A percentile compares a stretch with the other conserved stretches of the same genome.
Conservation (phyloP, 176 grass and related monocot species). For the Saccharum spontaneum region DNA sequence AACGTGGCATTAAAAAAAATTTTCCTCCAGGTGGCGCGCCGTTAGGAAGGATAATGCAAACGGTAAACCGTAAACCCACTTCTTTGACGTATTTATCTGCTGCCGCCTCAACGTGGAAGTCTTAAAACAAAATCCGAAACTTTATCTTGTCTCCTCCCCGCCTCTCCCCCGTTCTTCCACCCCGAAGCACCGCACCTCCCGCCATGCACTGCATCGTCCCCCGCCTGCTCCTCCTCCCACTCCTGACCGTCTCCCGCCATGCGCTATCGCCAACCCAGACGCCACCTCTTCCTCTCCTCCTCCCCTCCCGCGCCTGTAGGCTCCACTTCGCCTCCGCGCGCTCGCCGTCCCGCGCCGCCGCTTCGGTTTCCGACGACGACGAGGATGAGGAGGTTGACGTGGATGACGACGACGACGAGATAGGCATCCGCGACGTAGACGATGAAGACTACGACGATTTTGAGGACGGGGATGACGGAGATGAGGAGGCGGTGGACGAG, state of each 20-base stretch:
- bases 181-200: conserved; percentile 29
- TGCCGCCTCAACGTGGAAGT: background rate
- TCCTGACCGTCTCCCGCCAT: conserved; percentile 37
- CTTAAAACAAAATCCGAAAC: conserved; percentile 34
- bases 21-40: too few species aligned
- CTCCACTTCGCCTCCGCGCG: conserved; percentile 34
- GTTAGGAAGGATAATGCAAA: background rate
- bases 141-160: conserved; percentile 42
- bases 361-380: conserved; percentile 51
- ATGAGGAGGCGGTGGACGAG: conserved; percentile 37
- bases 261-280: conserved; percentile 31
- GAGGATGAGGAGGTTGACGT: conserved; percentile 55
- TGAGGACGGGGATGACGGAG: conserved; percentile 28
- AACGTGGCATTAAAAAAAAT: too few species aligned
- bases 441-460: conserved; percentile 46
- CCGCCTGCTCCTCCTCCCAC: conserved; percentile 47
- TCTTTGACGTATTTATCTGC: too few species aligned
- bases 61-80: too few species aligned
- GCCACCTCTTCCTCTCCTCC: conserved; percentile 8
- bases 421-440: conserved; percentile 37
- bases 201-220: conserved; percentile 50
- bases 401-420: conserved; percentile 47
- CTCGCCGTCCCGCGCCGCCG: conserved; percentile 42
- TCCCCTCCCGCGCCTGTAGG: background rate
- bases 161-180: conserved; percentile 24